Percentiles rank a stretch among this genome's conserved stretches.
These are phyloP conservation scores for Zelopaecilomyces penicillatus DNA, from an alignment of 2,329 filamentous ascomycete species.

Conservation along the genomic window DNA sequence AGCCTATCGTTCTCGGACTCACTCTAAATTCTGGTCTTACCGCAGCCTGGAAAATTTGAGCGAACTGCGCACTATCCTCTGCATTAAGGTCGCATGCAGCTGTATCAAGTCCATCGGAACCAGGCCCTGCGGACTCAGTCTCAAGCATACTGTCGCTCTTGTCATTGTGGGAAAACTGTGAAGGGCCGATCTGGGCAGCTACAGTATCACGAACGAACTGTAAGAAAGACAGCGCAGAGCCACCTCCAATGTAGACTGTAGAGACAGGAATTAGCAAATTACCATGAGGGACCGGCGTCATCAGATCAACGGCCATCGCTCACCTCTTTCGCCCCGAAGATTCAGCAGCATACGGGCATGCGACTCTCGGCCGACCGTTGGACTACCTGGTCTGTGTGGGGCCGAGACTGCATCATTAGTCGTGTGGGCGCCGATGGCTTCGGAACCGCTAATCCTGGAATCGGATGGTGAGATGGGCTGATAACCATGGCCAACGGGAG, in stretches of 20 bases:
- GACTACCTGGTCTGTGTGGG: background rate
- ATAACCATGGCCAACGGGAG: slow-evolving; percentile 4
- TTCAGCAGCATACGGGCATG: slow-evolving; percentile 40
- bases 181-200: slow-evolving; percentile 44
- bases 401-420: slow-evolving; percentile 9
- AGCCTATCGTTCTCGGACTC: background rate
- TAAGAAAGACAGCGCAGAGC: slow-evolving; percentile 46
- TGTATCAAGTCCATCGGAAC: slow-evolving; percentile 1
- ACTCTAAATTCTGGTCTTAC: slow-evolving; percentile 6
- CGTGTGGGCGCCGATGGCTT: slow-evolving; percentile 5
- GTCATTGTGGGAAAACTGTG: slow-evolving; percentile 43
- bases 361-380: slow-evolving; percentile 8
- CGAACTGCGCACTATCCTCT: slow-evolving; percentile 10
- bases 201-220: slow-evolving; percentile 41
- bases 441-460: slow-evolving; percentile 17
- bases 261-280: background rate
- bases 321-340: slow-evolving; percentile 43
- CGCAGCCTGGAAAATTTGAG: slow-evolving; percentile 13
- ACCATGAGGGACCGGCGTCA: background rate
- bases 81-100: slow-evolving; percentile 10
- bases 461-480: slow-evolving; percentile 22
- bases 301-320: background rate
- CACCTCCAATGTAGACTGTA: slow-evolving; percentile 41
- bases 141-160: slow-evolving; percentile 46
- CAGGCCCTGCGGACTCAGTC: slow-evolving; percentile 22